phyloP scores from a whole-genome alignment of 1,139 yeast species.

The Hyphopichia buzzinii region DNA sequence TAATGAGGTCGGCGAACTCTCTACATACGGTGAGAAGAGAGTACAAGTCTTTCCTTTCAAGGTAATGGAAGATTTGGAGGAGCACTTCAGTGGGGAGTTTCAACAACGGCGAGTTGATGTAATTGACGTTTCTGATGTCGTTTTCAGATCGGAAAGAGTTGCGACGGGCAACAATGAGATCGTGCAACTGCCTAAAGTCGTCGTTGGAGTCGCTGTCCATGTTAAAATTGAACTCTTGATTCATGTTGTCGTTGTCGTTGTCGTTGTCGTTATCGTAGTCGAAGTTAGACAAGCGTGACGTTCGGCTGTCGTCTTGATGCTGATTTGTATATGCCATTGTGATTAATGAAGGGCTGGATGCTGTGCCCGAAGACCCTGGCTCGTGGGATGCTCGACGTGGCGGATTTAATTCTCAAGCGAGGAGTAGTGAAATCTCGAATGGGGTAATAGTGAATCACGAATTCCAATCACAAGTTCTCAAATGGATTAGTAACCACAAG shows the following conservation, averaged over 20 bases:
- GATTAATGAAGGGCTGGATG: no score
- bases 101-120: conserved; percentile 46
- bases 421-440: no score
- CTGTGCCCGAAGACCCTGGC: no score
- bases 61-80: conserved; percentile 63
- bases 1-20: conserved; percentile 75
- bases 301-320: no score
- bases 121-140: conserved; percentile 22
- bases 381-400: no score
- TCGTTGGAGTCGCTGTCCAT: conserved; percentile 36
- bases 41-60: conserved; percentile 67
- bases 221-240: conserved; percentile 20
- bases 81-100: conserved; percentile 80
- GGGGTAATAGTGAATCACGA: no score
- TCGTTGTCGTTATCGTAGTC: neutral
- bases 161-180: conserved; percentile 32
- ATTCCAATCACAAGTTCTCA: no score
- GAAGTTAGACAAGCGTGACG: neutral
- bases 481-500: no score
- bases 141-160: conserved; percentile 15
- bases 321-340: no score
- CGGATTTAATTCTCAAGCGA: no score
- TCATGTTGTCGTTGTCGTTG: neutral
- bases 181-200: conserved; percentile 37
- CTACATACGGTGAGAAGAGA: conserved; percentile 74